phyloP scores from a whole-genome alignment of 306 rosid genomes.

The Morella rubra region DNA sequence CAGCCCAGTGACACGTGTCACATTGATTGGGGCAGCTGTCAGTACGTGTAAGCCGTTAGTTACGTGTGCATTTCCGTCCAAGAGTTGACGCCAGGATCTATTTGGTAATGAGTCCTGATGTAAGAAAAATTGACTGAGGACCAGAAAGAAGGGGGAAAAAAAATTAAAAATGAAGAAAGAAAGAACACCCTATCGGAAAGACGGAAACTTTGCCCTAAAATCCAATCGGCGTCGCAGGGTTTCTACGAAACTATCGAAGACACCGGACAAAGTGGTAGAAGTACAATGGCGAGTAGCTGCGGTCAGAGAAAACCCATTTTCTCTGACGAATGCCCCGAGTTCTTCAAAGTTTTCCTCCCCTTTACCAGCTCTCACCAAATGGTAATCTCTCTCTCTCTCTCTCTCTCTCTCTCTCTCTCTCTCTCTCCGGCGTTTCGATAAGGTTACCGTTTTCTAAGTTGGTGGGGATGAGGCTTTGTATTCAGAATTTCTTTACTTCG shows the following conservation, averaged over 20 bases:
- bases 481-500: not conserved
- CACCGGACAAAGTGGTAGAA: not conserved
- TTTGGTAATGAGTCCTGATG: no score
- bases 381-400: constrained; percentile 13
- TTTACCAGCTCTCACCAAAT: constrained; percentile 9
- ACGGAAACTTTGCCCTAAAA: not conserved
- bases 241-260: no score
- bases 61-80: no score
- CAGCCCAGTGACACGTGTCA: no score
- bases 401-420: not conserved
- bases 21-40: no score
- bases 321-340: not conserved
- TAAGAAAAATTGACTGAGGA: no score
- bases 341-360: not conserved
- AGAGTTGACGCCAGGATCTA: no score
- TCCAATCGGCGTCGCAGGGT: not conserved
- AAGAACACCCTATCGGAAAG: no score
- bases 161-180: no score
- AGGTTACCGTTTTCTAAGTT: not conserved
- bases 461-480: not conserved
- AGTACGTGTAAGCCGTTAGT: no score
- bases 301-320: not conserved
- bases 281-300: not conserved
- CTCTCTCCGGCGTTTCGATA: not conserved
- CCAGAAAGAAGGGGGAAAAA: no score